Base-by-base conservation (phyloP, 805 yeast genomes). In the Candida maesae region DNA sequence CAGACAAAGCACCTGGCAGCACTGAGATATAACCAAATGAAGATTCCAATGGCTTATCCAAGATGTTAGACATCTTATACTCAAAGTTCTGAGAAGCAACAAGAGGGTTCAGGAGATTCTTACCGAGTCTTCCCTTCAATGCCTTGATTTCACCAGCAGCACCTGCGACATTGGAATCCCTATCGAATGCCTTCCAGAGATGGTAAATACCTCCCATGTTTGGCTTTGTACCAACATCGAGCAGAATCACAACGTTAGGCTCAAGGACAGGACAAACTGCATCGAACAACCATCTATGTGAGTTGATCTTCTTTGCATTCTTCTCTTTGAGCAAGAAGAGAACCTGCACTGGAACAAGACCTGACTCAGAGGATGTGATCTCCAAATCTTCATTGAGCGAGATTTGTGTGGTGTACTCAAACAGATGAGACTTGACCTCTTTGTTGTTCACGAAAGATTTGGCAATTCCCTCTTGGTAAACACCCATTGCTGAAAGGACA, bases 171-270 rank as follows among this genome's bases (percentile, higher is more conserved):
- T 91, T 90, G 2, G 97, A 89, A 59, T 93, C 97, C 52, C 80
- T 75, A 62, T 93, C 99, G 63, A 93, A 93, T 0, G 96, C 95
- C 63, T 93, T 93, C 99, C 99, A 93, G 45, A 93, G 69, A 53
- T 91, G 93, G 58, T 93, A 95, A 19, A 91, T 70, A 0, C 98
- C 91, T 39, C 84, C 80, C 35, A 77, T 75, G 49, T 88, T 89
- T n/a, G 98, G 95, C 55, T 83, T 79, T 0, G 99, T 93, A 47
- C 99, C 99, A n/a, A 93, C 99, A 70, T 93, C 99, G 36, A 93
- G 73, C 45, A 93, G 65, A 7, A 88, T 78, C 41, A 91, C 81
- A 13, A 91, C 95, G 52, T 88, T 90, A 12, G 99, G 99, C 53
- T 90, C 86, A 49, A 95, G 67, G 15, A 82, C 74, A 2, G 97